Evolutionary conservation across 192 early-diverging fungal species (phyloP).

Genomic region (Backusella australiensis): DNA sequence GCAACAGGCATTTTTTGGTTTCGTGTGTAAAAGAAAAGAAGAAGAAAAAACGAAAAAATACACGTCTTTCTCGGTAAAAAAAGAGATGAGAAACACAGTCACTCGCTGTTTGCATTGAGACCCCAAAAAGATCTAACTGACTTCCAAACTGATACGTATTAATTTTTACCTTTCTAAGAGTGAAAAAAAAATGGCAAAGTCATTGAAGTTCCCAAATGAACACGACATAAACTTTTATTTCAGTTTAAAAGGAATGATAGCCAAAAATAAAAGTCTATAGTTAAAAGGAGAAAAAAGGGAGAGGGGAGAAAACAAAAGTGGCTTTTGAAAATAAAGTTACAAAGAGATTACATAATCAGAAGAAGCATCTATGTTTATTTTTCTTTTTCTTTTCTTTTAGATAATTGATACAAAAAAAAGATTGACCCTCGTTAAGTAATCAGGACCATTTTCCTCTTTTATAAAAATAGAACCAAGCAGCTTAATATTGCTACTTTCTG

Average conservation of each 20-base stretch:
- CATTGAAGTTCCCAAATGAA: neutral
- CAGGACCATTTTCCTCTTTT: neutral
- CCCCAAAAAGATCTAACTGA: neutral
- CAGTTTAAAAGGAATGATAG: neutral
- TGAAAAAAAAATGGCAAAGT: neutral
- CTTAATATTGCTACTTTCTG: neutral
- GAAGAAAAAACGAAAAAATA: neutral
- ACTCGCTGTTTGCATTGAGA: neutral
- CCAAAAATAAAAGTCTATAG: neutral
- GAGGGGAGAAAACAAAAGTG: neutral
- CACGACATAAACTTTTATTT: neutral
- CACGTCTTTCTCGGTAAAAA: neutral
- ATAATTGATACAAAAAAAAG: neutral
- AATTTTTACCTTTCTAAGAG: neutral
- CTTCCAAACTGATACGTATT: neutral
- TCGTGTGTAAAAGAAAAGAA: neutral
- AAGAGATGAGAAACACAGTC: neutral
- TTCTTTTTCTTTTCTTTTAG: neutral
- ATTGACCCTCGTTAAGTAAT: neutral
- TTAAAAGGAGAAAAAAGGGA: neutral
- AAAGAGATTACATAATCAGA: neutral
- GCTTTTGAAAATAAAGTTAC: neutral
- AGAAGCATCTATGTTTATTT: neutral
- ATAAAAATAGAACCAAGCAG: neutral
- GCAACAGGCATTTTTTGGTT: constrained; percentile 56